phyloP scores from a whole-genome alignment of 371 early-diverging fungal species.

The Apophysomyces variabilis region DNA sequence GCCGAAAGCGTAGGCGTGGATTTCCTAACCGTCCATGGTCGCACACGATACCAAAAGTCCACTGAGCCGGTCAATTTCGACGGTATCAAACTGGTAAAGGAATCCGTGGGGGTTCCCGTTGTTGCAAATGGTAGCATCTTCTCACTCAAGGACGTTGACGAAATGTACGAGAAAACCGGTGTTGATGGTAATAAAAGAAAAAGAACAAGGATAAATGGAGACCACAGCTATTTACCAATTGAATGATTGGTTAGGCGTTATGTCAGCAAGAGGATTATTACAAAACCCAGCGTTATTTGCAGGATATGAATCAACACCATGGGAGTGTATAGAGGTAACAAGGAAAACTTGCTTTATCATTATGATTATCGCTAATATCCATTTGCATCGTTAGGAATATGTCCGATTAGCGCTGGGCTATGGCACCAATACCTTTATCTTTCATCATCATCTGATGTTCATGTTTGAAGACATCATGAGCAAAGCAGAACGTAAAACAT shows the following conservation, averaged over 20 bases:
- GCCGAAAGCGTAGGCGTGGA: constrained; percentile 80
- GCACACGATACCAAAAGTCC: constrained; percentile 76
- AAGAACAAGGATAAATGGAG: not conserved
- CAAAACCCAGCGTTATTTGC: constrained; percentile 90
- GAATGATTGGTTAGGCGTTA: constrained; percentile 57
- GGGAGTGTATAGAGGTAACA: constrained; percentile 71
- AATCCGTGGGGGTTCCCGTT: constrained; percentile 72
- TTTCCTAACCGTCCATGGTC: constrained; percentile 84
- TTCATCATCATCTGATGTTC: constrained; percentile 94
- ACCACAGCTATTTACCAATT: not conserved
- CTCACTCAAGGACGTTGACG: constrained; percentile 66
- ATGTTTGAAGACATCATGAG: constrained; percentile 92
- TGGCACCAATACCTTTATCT: constrained; percentile 84
- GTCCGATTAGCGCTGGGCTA: constrained; percentile 77
- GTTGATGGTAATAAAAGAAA: constrained; percentile 61
- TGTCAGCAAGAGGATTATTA: constrained; percentile 89
- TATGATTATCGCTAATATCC: not conserved
- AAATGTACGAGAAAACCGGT: constrained; percentile 70
- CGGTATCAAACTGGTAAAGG: constrained; percentile 76
- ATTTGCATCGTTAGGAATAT: constrained; percentile 59
- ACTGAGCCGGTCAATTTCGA: constrained; percentile 78
- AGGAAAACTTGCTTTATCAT: not conserved
- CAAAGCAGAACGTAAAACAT: constrained; percentile 82
- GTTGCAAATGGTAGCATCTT: constrained; percentile 87
- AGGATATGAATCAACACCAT: constrained; percentile 69